A percentile compares a stretch with the other conserved stretches of the same genome.
phyloP scores from a whole-genome alignment of 768 basidiomycete species.

The Mycena pura region DNA sequence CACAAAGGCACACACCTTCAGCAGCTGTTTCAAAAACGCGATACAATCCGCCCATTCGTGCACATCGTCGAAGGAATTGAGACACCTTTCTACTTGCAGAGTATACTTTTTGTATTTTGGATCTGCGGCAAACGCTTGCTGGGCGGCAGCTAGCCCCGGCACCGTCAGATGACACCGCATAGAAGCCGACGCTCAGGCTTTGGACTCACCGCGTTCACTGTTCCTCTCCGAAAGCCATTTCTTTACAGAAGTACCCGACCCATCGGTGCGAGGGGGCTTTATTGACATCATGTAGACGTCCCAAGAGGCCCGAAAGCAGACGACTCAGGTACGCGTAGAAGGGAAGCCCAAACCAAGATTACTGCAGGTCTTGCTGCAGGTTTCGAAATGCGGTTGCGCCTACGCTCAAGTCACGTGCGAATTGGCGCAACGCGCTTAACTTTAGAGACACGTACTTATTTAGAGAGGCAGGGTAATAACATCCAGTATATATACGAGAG shows the following conservation, averaged over 20 bases:
- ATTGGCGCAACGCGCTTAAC: too few species aligned
- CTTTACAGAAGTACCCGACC: constrained; percentile 41
- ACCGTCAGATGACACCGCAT: constrained; percentile 5
- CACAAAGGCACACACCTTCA: constrained; percentile 65
- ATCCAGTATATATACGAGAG: constrained; percentile 16
- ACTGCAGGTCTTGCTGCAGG: background rate
- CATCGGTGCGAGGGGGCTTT: constrained; percentile 36
- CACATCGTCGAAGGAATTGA: constrained; percentile 92
- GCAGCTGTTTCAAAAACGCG: constrained; percentile 90
- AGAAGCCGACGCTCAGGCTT: background rate
- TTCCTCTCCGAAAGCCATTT: constrained; percentile 50
- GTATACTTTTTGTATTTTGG: constrained; percentile 95
- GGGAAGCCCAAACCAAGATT: constrained; percentile 10
- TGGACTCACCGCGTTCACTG: constrained; percentile 57
- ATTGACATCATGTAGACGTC: constrained; percentile 14
- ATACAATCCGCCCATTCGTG: constrained; percentile 99
- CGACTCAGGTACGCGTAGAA: constrained; percentile 19
- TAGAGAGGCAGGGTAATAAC: background rate
- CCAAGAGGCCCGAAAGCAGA: constrained; percentile 25
- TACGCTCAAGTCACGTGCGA: too few species aligned
- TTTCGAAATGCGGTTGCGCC: too few species aligned
- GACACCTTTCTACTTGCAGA: constrained; percentile 89
- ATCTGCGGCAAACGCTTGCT: constrained; percentile 73
- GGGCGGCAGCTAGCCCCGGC: constrained; percentile 48
- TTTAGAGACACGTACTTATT: background rate